Conservation (phyloP, 116 monocot species). For the Trichopus zeylanicus region DNA sequence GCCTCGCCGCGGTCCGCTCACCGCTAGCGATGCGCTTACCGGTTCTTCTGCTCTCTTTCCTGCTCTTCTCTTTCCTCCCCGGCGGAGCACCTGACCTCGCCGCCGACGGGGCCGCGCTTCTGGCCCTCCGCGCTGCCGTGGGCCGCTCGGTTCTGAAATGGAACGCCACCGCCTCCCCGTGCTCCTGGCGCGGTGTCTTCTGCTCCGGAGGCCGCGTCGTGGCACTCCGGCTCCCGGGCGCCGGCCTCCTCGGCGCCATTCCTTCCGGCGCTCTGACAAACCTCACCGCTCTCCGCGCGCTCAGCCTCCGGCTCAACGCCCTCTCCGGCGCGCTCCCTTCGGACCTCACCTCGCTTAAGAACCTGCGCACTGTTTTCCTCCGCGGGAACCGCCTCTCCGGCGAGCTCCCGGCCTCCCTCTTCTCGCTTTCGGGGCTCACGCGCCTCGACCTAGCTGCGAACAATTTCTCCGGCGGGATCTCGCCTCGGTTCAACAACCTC, state of each 20-base stretch:
- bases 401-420: conserved; percentile 30
- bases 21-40: neutral
- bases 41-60: conserved; percentile 7
- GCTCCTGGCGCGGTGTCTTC: conserved; percentile 41
- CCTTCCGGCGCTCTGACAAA: conserved; percentile 35
- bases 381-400: conserved; percentile 65
- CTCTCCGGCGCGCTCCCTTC: conserved; percentile 60
- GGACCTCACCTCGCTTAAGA: conserved; percentile 25
- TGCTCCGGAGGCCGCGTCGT: conserved; percentile 36
- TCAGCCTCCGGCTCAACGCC: conserved; percentile 54
- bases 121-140: conserved; percentile 38
- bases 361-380: conserved; percentile 62
- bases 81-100: conserved; percentile 9
- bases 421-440: conserved; percentile 30
- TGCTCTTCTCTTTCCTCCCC: conserved; percentile 12
- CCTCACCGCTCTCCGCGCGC: conserved; percentile 42
- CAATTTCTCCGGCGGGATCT: conserved; percentile 49
- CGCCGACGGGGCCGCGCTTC: conserved; percentile 33
- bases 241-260: conserved; percentile 36
- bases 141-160: conserved; percentile 15
- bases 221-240: conserved; percentile 51
- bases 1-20: neutral
- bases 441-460: conserved; percentile 57
- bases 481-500: conserved; percentile 38
- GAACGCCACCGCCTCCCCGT: conserved; percentile 33